These are phyloP conservation scores for Eleusine coracana DNA, from an alignment of 176 grass and related monocot species.

Conservation along the genomic window DNA sequence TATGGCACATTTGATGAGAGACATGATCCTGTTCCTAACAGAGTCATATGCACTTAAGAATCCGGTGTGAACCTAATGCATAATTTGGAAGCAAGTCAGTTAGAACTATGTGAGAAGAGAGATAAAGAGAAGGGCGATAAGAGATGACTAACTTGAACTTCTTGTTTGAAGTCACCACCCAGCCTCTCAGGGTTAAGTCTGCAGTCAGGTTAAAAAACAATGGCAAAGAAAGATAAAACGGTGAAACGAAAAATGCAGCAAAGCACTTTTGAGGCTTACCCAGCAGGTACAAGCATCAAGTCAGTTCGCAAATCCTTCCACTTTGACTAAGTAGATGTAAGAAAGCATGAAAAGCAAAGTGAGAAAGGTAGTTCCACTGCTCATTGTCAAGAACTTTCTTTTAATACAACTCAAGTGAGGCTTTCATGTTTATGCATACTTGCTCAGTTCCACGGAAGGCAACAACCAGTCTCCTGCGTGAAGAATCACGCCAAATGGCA, in stretches of 20 bases:
- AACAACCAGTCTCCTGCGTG: slow-evolving; percentile 75
- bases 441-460: slow-evolving; percentile 96
- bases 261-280: slow-evolving; percentile 50
- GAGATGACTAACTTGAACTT: slow-evolving; percentile 81
- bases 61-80: slow-evolving; percentile 89
- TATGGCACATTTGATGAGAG: slow-evolving; percentile 62
- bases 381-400: slow-evolving; percentile 18
- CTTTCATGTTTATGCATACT: slow-evolving; percentile 62
- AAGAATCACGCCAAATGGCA: slow-evolving; percentile 94
- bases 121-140: slow-evolving; percentile 32
- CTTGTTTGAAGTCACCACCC: slow-evolving; percentile 82
- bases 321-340: slow-evolving; percentile 60
- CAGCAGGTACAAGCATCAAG: slow-evolving; percentile 84
- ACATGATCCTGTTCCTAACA: slow-evolving; percentile 80
- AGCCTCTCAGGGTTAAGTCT: slow-evolving; percentile 93
- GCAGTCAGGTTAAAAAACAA: slow-evolving; percentile 49
- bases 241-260: background rate
- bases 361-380: slow-evolving; percentile 3
- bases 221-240: slow-evolving; percentile 6
- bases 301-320: slow-evolving; percentile 98
- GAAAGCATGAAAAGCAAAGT: slow-evolving; percentile 29
- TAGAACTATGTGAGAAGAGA: slow-evolving; percentile 22
- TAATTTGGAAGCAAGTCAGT: slow-evolving; percentile 38
- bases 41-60: slow-evolving; percentile 97
- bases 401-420: slow-evolving; percentile 19